phyloP scores from a whole-genome alignment of 1,284 basidiomycete genomes.

The Tilletia horrida region DNA sequence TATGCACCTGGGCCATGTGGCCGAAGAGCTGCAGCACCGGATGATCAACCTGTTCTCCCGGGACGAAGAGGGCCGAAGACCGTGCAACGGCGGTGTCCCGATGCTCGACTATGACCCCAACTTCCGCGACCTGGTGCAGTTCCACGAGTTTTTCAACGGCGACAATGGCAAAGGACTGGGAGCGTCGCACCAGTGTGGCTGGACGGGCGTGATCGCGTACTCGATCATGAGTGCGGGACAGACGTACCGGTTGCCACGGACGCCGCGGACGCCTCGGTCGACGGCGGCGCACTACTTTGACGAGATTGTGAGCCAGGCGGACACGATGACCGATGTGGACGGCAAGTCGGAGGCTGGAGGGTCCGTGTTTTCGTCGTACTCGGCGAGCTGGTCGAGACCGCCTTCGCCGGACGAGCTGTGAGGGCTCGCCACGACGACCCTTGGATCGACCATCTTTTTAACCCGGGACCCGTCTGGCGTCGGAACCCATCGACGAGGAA shows the following conservation, averaged over 20 bases:
- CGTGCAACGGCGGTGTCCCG: constrained; percentile 83
- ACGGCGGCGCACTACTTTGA: constrained; percentile 84
- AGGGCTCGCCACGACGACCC: constrained; percentile 3
- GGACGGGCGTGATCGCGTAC: constrained; percentile 60
- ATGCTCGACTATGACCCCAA: constrained; percentile 89
- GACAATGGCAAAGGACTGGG: constrained; percentile 78
- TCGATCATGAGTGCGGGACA: constrained; percentile 65
- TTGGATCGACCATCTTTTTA: too few species aligned
- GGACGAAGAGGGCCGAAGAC: constrained; percentile 77
- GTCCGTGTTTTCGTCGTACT: constrained; percentile 26
- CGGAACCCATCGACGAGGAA: too few species aligned
- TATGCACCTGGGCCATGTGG: constrained; percentile 87
- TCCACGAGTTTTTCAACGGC: constrained; percentile 97
- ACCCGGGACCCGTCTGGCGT: too few species aligned
- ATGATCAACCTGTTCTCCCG: constrained; percentile 94
- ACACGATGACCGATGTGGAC: constrained; percentile 26
- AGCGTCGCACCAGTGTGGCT: constrained; percentile 95
- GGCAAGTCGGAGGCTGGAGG: constrained; percentile 40
- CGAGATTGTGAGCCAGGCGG: constrained; percentile 42
- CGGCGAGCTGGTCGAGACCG: constrained; percentile 38
- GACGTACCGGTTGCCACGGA: constrained; percentile 43
- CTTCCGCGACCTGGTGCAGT: constrained; percentile 92
- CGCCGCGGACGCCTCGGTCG: constrained; percentile 71
- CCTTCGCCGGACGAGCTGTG: constrained; percentile 48
- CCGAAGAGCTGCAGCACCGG: constrained; percentile 94